Percentiles rank a stretch among this genome's conserved stretches.
These are phyloP conservation scores for Collybia mongolica DNA, from an alignment of 768 basidiomycete genomes.

Conservation along the genomic window DNA sequence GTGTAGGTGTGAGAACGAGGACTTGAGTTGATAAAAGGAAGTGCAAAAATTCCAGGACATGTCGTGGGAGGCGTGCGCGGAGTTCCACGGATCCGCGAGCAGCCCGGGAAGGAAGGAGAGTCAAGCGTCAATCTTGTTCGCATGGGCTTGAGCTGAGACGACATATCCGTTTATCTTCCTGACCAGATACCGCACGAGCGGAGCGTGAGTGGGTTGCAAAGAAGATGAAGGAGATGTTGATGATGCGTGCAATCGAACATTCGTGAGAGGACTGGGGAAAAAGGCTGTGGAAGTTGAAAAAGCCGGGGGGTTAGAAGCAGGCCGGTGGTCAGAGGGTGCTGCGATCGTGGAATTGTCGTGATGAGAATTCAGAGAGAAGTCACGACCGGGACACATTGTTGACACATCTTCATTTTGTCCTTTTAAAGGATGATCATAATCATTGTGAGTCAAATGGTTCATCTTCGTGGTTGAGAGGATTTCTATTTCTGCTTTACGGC, in stretches of 20 bases:
- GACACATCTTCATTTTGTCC: neutral
- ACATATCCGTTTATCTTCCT: constrained; percentile 21
- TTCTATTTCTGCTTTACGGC: constrained; percentile 95
- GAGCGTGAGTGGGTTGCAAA: constrained; percentile 13
- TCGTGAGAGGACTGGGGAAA: constrained; percentile 5
- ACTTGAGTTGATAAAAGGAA: neutral
- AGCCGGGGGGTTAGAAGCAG: neutral
- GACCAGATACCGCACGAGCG: constrained; percentile 22
- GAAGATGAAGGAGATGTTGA: neutral
- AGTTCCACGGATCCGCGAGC: neutral
- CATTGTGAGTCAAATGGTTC: neutral
- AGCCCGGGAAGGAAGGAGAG: constrained; percentile 1
- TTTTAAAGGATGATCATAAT: neutral
- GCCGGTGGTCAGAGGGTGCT: neutral
- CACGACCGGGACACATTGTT: no score
- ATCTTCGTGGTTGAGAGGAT: constrained; percentile 38
- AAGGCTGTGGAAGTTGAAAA: neutral
- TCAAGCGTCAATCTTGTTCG: constrained; percentile 5
- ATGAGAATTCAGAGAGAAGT: neutral
- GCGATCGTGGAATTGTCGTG: neutral
- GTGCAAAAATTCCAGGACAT: neutral
- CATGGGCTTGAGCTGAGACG: constrained; percentile 7
- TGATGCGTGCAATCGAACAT: constrained; percentile 2
- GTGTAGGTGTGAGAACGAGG: neutral
- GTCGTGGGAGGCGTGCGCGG: constrained; percentile 2